Conservation (phyloP, 352 stramenopile genomes). For the Thraustotheca clavata region DNA sequence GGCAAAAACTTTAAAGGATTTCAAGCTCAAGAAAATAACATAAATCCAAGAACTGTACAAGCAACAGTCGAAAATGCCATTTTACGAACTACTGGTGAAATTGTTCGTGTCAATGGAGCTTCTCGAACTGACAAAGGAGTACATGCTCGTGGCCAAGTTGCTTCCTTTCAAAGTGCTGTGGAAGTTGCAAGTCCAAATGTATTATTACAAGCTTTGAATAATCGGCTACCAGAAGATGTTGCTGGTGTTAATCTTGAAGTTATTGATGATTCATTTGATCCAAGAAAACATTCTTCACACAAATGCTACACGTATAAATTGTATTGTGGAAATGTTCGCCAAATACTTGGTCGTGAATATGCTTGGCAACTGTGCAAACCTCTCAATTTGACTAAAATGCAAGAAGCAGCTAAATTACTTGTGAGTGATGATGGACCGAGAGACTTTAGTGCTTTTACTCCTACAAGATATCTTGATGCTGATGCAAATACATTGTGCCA, state of each 20-base stretch:
- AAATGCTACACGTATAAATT: slow-evolving; percentile 69
- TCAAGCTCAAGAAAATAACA: slow-evolving; percentile 61
- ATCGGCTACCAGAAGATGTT: slow-evolving; percentile 50
- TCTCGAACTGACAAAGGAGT: slow-evolving; percentile 90
- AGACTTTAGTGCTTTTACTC: slow-evolving; percentile 65
- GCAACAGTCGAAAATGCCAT: slow-evolving; percentile 63
- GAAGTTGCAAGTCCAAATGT: slow-evolving; percentile 28
- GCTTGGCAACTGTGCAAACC: slow-evolving; percentile 46
- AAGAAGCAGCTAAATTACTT: slow-evolving; percentile 26
- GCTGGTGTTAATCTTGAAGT: background rate
- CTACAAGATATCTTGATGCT: slow-evolving; percentile 32
- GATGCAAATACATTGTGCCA: slow-evolving; percentile 46
- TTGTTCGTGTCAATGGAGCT: slow-evolving; percentile 71
- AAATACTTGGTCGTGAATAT: slow-evolving; percentile 36
- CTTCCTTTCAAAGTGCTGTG: slow-evolving; percentile 83
- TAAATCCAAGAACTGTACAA: slow-evolving; percentile 49
- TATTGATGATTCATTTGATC: slow-evolving; percentile 36
- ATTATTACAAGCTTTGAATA: slow-evolving; percentile 66
- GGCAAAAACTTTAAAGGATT: slow-evolving; percentile 67
- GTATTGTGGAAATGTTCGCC: slow-evolving; percentile 38
- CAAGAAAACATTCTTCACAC: slow-evolving; percentile 33
- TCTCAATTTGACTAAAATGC: slow-evolving; percentile 50
- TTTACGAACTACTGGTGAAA: slow-evolving; percentile 54
- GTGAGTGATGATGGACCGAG: slow-evolving; percentile 32
- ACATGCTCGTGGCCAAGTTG: slow-evolving; percentile 83